Base-by-base conservation (phyloP, 2,329 filamentous ascomycete species). In the Blastomyces silverae region DNA sequence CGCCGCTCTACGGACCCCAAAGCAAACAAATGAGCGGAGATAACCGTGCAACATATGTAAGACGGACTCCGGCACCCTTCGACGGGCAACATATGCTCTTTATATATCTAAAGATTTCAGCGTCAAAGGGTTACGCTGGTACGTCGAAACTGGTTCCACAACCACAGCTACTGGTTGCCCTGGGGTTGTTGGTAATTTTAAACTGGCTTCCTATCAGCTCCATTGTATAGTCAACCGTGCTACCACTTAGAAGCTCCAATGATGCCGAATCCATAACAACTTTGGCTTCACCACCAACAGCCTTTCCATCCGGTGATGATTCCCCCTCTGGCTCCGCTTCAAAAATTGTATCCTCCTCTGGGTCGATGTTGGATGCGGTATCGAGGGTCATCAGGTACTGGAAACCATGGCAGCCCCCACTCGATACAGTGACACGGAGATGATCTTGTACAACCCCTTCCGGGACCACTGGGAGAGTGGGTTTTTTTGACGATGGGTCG, bases 111-210 rank as follows among this genome's bases (percentile, higher is more conserved):
- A 50, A 34, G 34, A n/a, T 39, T 3, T 37, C 25, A 2, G 17
- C 15, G n/a, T 13, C 20, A 25, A 2, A 37, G 25, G 11, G 44
- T 15, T 64, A 67, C 48, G 66, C 64, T 28, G 48, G 61, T 37
- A 97, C 91, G 79, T 97, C 94, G 78, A 99, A 99, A 75, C 93
- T 97, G 20, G 93, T 97, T 8, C 94, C 94, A 77, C 94, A 99
- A 0, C 94, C 94, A 80, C 94, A 99, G 76, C 90, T 96, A 78
- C 92, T 97, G 65, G 89, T 91, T 4, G 94, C 94, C 52, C 87
- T 82, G 0, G 94, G 94, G 73, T 97, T 99, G 71, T 96, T 92
- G 66, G 91, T 88, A 73, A 99, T 92, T 82, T 96, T 96, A 78
- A 99, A 99, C 79, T 97, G 92, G 72, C 88, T 91, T 34, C 89